Conservation (phyloP, 2,329 filamentous ascomycete genomes). For the Aspergillus pseudoterreus region DNA sequence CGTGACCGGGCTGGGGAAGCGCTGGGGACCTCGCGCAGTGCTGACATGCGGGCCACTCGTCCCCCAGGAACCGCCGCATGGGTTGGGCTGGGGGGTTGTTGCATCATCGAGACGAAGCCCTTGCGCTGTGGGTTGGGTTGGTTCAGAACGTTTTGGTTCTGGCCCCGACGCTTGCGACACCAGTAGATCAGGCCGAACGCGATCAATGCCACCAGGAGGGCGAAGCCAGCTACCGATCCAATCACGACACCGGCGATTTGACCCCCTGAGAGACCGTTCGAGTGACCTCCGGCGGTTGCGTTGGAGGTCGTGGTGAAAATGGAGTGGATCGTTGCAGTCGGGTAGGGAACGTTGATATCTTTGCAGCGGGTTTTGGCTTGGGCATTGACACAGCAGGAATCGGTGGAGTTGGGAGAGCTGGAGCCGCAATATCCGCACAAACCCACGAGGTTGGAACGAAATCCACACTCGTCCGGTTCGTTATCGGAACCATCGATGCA, state of each 20-base stretch:
- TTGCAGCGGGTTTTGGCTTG: conserved; percentile 70
- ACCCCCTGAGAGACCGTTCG: conserved; percentile 66
- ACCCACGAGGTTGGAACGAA: conserved; percentile 64
- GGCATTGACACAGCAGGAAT: conserved; percentile 88
- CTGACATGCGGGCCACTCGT: conserved; percentile 92
- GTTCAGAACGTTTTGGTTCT: conserved; percentile 77
- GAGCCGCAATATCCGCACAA: conserved; percentile 83
- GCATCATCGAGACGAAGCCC: conserved; percentile 41
- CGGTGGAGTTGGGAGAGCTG: conserved; percentile 84
- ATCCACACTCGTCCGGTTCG: conserved; percentile 85
- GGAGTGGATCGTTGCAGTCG: conserved; percentile 57
- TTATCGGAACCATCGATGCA: conserved; percentile 78
- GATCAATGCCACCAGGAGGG: conserved; percentile 65
- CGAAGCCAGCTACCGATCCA: conserved; percentile 69
- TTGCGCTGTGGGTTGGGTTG: conserved; percentile 69
- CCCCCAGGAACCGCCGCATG: conserved; percentile 79
- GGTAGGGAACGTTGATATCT: conserved; percentile 70
- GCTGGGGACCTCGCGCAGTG: conserved; percentile 71
- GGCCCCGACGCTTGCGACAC: conserved; percentile 55
- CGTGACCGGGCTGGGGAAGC: conserved; percentile 57
- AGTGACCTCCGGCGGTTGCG: conserved; percentile 39
- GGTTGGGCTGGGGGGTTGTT: conserved; percentile 44
- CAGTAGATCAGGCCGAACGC: conserved; percentile 57
- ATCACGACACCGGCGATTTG: conserved; percentile 88
- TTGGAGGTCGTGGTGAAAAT: conserved; percentile 64